Evolutionary conservation across 495 filamentous ascomycete genomes (phyloP).

Genomic region (Aeminium ludgeri): DNA sequence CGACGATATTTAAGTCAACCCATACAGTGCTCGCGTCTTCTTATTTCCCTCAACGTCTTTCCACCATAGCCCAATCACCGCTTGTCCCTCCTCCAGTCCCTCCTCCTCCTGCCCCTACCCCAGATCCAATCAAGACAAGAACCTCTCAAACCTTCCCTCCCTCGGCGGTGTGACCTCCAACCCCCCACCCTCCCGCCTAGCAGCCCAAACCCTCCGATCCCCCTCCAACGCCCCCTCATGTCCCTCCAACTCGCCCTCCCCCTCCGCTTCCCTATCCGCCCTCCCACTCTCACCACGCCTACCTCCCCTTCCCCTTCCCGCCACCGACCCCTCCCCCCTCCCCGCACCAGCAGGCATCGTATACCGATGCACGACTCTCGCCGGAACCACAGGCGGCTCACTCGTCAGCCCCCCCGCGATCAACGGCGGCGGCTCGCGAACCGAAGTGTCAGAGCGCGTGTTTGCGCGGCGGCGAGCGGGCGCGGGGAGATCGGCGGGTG

Average conservation of each 20-base stretch:
- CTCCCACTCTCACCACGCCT: too few species aligned
- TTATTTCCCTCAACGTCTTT: too few species aligned
- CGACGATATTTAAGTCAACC: too few species aligned
- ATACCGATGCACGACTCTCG: not conserved
- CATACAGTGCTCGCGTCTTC: too few species aligned
- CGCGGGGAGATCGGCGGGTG: slow-evolving; percentile 7
- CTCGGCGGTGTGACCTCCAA: slow-evolving; percentile 10
- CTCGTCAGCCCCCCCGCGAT: not conserved
- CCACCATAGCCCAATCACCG: too few species aligned
- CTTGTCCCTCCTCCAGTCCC: too few species aligned
- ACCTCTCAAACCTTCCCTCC: slow-evolving; percentile 11
- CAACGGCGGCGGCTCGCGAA: not conserved
- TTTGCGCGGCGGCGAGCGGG: slow-evolving; percentile 1
- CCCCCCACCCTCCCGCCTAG: slow-evolving; percentile 2
- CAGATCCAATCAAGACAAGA: slow-evolving; percentile 6
- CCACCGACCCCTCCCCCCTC: too few species aligned
- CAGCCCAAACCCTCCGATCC: slow-evolving; percentile 10
- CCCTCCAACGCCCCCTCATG: slow-evolving; percentile 1
- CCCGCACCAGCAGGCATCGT: too few species aligned
- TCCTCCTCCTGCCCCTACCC: too few species aligned
- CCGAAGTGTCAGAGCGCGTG: slow-evolving; percentile 2
- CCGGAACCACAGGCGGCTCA: not conserved
- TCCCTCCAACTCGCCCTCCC: slow-evolving; percentile 9
- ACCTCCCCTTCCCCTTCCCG: too few species aligned
- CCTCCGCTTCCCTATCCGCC: not conserved